Evolutionary conservation across 306 rosid genomes (phyloP).

Genomic region (Clitoria ternatea): DNA sequence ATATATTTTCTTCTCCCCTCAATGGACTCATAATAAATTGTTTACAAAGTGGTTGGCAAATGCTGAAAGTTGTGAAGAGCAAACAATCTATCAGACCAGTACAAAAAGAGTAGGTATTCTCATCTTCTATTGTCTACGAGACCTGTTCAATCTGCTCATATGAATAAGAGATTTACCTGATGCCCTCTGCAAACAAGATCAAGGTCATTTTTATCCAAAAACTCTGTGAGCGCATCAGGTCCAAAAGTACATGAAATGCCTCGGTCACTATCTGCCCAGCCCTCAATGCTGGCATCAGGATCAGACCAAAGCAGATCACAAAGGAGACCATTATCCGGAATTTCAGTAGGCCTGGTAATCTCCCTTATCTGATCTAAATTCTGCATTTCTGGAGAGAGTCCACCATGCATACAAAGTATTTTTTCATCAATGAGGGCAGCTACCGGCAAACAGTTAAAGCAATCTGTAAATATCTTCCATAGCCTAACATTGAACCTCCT

Average conservation of each 20-base stretch:
- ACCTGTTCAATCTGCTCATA: not conserved
- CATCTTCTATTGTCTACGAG: not conserved
- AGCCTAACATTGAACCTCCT: conserved; percentile 82
- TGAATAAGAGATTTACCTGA: conserved; percentile 49
- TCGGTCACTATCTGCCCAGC: conserved; percentile 75
- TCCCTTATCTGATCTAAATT: conserved; percentile 63
- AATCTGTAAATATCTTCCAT: conserved; percentile 81
- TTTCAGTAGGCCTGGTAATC: conserved; percentile 61
- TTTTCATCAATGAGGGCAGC: conserved; percentile 71
- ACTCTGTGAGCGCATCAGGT: conserved; percentile 44
- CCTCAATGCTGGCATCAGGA: conserved; percentile 55
- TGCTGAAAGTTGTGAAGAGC: not conserved
- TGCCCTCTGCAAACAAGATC: conserved; percentile 87
- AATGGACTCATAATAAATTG: not conserved
- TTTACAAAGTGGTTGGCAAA: not conserved
- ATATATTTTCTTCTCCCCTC: not conserved
- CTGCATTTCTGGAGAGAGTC: conserved; percentile 73
- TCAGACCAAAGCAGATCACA: conserved; percentile 93
- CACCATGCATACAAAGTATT: conserved; percentile 86
- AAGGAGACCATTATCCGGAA: conserved; percentile 73
- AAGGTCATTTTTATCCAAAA: conserved; percentile 70
- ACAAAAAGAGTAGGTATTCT: not conserved
- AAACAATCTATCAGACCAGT: not conserved
- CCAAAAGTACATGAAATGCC: conserved; percentile 80
- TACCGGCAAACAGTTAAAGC: conserved; percentile 84